Evolutionary conservation across 106 monocot genomes (phyloP).

Genomic region (Apostasia shenzhenica): DNA sequence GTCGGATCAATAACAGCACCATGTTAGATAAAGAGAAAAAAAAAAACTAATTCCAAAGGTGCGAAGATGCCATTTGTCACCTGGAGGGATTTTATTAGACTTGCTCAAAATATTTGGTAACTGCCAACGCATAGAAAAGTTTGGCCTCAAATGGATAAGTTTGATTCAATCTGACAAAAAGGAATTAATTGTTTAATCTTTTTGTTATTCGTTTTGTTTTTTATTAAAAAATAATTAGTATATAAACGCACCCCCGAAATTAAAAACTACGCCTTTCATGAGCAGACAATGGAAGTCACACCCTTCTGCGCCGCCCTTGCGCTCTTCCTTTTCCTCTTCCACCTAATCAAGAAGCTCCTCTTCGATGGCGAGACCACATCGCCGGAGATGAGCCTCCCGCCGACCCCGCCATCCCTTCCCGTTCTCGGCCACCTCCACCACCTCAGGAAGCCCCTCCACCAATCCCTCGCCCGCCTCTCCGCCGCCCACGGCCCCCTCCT

Average conservation of each 20-base stretch:
- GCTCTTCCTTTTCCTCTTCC: neutral
- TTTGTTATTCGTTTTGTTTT: no score
- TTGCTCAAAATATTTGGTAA: no score
- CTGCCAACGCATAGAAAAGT: no score
- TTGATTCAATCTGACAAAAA: no score
- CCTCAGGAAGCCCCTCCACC: constrained; percentile 28
- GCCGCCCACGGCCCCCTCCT: constrained; percentile 19
- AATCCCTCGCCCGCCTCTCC: constrained; percentile 13
- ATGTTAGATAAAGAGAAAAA: no score
- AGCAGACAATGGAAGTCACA: neutral
- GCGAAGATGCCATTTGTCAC: no score
- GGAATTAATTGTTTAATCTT: no score
- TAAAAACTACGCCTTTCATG: neutral
- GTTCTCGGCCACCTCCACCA: neutral
- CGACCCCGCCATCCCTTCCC: neutral
- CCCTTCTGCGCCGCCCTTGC: neutral
- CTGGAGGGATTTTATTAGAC: no score
- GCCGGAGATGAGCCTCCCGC: neutral
- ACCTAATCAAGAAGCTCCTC: neutral
- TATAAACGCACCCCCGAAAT: neutral
- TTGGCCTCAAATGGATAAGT: no score
- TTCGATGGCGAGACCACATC: neutral
- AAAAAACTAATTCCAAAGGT: no score
- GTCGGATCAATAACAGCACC: no score
- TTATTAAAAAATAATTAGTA: neutral